phyloP scores from a whole-genome alignment of 2,329 filamentous ascomycete genomes.

The Fusarium sp. region DNA sequence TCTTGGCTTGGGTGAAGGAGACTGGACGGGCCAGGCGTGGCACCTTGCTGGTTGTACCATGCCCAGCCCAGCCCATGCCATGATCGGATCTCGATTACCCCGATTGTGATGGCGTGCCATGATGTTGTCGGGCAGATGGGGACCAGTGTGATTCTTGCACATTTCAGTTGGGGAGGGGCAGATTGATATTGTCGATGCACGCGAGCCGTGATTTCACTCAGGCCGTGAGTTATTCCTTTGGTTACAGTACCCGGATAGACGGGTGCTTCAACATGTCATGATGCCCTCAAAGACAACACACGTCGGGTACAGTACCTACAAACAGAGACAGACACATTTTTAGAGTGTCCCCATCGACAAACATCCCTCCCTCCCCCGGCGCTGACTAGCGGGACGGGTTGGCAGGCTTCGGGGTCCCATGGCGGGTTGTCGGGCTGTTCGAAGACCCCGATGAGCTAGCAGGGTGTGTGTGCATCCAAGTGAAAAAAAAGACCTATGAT shows the following conservation, averaged over 20 bases:
- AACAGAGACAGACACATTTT: not conserved
- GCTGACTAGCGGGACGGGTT: slow-evolving; percentile 18
- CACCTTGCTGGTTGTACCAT: slow-evolving; percentile 8
- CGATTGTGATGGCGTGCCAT: slow-evolving; percentile 13
- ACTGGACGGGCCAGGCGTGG: not conserved
- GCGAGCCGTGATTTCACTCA: not conserved
- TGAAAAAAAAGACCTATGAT: not conserved
- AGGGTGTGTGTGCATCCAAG: slow-evolving; percentile 15
- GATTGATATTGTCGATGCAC: not conserved
- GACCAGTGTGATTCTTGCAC: not conserved
- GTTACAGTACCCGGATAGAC: not conserved
- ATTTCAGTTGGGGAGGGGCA: not conserved
- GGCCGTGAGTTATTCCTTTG: not conserved
- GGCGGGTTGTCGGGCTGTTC: slow-evolving; percentile 49
- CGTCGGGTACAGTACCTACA: not conserved
- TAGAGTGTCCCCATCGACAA: not conserved
- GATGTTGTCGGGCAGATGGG: not conserved
- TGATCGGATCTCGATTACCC: slow-evolving; percentile 41
- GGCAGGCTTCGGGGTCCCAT: slow-evolving; percentile 5
- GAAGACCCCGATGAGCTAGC: slow-evolving; percentile 47
- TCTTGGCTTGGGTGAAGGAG: not conserved
- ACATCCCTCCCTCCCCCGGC: not conserved
- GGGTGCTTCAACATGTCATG: not conserved
- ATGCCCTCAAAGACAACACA: not conserved
- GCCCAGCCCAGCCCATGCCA: slow-evolving; percentile 10